phyloP scores from a whole-genome alignment of 2,329 filamentous ascomycete species.

The Pseudogymnoascus sp. region DNA sequence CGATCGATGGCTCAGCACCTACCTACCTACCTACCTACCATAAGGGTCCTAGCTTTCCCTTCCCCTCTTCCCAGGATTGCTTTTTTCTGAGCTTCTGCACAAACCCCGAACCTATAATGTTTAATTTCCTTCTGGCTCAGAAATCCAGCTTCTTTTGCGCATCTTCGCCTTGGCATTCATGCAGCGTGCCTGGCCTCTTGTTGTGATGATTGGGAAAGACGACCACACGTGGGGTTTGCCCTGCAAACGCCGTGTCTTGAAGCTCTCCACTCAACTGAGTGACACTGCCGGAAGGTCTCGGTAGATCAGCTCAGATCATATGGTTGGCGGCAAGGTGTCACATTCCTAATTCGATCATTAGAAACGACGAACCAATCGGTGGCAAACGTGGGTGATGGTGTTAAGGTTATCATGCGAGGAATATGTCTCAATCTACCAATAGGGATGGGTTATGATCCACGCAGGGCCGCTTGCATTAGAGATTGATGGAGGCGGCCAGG shows the following conservation, averaged over 20 bases:
- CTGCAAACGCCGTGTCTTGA: neutral
- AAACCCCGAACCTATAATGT: neutral
- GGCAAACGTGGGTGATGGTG: constrained; percentile 1
- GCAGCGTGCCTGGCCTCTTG: neutral
- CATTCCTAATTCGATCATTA: constrained; percentile 2
- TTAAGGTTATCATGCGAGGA: constrained; percentile 7
- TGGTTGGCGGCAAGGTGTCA: neutral
- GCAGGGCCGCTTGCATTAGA: constrained; percentile 6
- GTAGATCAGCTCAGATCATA: neutral
- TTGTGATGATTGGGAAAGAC: neutral
- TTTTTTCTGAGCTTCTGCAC: neutral
- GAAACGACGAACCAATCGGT: constrained; percentile 7
- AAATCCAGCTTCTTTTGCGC: neutral
- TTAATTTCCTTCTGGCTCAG: constrained; percentile 3
- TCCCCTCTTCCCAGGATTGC: neutral
- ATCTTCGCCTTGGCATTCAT: neutral
- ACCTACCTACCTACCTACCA: constrained; percentile 7
- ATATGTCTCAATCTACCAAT: neutral
- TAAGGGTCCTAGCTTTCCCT: neutral
- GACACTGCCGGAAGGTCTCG: constrained; percentile 8
- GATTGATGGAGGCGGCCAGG: neutral
- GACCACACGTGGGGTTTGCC: neutral
- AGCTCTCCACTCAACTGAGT: neutral
- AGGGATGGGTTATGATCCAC: neutral
- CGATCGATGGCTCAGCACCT: neutral